Evolutionary conservation across 805 yeast species (phyloP), one percentile per base, ranked within the genome.

Genomic region (Kazachstania psychrophila): DNA sequence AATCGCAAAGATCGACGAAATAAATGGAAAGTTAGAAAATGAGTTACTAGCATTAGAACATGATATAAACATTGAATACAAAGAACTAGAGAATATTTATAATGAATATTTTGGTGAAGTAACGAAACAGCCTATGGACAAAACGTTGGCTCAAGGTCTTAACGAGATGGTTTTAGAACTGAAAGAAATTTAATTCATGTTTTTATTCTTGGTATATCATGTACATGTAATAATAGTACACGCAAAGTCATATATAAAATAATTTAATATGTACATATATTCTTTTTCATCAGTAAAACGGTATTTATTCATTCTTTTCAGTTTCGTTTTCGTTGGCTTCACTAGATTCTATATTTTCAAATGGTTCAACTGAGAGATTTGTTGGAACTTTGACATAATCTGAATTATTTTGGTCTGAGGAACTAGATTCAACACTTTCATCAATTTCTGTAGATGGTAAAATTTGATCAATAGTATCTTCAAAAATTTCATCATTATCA

Each of bases 401-500:
- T 6, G 39, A 26, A 9, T 8, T 13, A 9, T 36, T 35, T 11
- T 22, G 12, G 4, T 23, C 37, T 5, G 25, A 24, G 4, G 13
- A 12, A 6, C 17, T 13, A 22, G 23, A 23, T 3, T n/a, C 25
- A 6, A 23, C 14, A 15, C 12, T 14, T 7, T 28, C 16, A 19
- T 24, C n/a, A 6, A 18, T 14, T 4, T 22, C 29, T 16, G 5
- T 13, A 4, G 25, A 8, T 3, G 25, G 19, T 14, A 17, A 6
- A n/a, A 42, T 15, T 27, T 44, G 44, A 33, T 48, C 51, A 31
- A 48, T 48, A 28, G 47, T 44, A 33, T 40, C 51, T 36, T 61
- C 65, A 24, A 66, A 66, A 6, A 28, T 23, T 31, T 66, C 68
- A 42, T 67, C 69, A 22, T 62, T 57, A 7, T 52, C 58, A 29